Evolutionary conservation across 2,329 filamentous ascomycete genomes (phyloP).

Genomic region (Colletotrichum euphorbiae): DNA sequence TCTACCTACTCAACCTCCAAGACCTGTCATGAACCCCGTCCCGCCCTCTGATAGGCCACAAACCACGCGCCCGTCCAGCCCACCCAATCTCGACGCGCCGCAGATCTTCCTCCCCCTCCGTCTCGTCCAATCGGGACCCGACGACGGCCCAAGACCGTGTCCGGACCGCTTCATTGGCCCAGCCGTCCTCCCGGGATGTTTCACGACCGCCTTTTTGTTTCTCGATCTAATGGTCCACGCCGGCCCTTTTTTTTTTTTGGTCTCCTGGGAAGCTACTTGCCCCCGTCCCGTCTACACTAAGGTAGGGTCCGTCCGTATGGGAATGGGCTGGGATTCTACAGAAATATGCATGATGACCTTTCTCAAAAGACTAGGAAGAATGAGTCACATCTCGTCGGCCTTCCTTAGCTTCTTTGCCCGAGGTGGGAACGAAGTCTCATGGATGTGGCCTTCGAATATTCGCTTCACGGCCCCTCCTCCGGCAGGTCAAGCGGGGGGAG

Average conservation of each 20-base stretch:
- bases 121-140: slow-evolving; percentile 33
- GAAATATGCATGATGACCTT: slow-evolving; percentile 11
- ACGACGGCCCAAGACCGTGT: slow-evolving; percentile 4
- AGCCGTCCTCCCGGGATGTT: slow-evolving; percentile 38
- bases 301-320: not conserved
- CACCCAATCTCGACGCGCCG: slow-evolving; percentile 41
- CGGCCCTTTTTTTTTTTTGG: too few species aligned
- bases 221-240: slow-evolving; percentile 12
- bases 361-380: slow-evolving; percentile 13
- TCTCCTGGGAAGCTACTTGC: not conserved
- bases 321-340: too few species aligned
- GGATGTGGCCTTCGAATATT: too few species aligned
- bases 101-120: not conserved
- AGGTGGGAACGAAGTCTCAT: too few species aligned
- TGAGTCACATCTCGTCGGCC: slow-evolving; percentile 29
- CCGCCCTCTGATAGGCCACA: not conserved
- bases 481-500: too few species aligned
- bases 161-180: slow-evolving; percentile 35
- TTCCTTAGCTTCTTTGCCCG: not conserved
- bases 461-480: too few species aligned
- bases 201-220: slow-evolving; percentile 39
- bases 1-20: too few species aligned
- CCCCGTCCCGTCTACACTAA: not conserved
- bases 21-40: not conserved
- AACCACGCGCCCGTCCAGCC: not conserved